Evolutionary conservation across 1,284 basidiomycete species (phyloP).

Genomic region (Tremellales sp.): DNA sequence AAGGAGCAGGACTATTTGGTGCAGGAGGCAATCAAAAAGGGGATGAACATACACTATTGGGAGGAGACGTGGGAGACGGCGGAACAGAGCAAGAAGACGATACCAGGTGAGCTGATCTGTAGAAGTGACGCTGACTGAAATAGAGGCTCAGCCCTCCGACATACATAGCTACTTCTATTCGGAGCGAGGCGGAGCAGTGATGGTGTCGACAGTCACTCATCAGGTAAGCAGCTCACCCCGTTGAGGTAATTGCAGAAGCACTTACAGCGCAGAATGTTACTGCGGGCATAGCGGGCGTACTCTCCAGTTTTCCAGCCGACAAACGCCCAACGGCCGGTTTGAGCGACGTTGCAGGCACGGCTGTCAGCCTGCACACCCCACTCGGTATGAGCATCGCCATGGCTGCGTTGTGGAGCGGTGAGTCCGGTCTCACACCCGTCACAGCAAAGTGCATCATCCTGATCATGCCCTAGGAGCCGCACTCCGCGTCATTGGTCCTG

Average conservation of each 20-base stretch:
- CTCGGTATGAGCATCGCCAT: conserved; percentile 45
- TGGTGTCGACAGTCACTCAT: conserved; percentile 37
- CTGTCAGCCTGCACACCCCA: conserved; percentile 37
- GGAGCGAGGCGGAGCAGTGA: conserved; percentile 1
- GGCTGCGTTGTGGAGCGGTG: conserved; percentile 39
- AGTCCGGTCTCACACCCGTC: conserved; percentile 1
- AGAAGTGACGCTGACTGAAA: conserved; percentile 1
- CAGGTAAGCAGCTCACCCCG: conserved; percentile 18
- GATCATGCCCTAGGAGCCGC: conserved; percentile 27
- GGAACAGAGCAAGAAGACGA: conserved; percentile 11
- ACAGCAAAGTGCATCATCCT: neutral
- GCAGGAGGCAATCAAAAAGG: conserved; percentile 19
- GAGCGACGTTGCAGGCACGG: conserved; percentile 38
- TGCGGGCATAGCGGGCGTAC: conserved; percentile 44
- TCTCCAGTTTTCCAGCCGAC: conserved; percentile 47
- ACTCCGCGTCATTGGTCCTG: conserved; percentile 35
- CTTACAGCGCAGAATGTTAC: conserved; percentile 41
- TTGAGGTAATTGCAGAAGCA: neutral
- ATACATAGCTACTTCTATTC: conserved; percentile 40
- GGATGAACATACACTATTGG: conserved; percentile 35
- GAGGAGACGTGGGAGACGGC: conserved; percentile 42
- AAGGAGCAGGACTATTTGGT: conserved; percentile 6
- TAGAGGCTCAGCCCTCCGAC: conserved; percentile 19
- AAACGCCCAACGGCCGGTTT: conserved; percentile 37
- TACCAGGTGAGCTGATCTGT: conserved; percentile 10